Evolutionary conservation across 352 stramenopile species (phyloP).

Genomic region (Globisporangium perplexum): DNA sequence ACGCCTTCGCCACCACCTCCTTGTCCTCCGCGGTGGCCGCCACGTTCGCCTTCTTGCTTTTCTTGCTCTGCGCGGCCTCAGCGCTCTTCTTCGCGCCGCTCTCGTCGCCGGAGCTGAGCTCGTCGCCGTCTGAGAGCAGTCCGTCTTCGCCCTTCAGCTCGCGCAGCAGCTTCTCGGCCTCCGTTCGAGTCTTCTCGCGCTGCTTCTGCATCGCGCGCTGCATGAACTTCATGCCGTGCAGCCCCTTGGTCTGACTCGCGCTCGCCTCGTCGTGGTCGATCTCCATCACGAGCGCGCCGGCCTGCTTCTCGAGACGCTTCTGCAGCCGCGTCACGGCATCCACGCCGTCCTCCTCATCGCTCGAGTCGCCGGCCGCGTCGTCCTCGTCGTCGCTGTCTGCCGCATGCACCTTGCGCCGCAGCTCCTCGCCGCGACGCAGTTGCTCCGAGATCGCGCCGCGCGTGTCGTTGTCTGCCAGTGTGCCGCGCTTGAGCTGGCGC

Average conservation of each 20-base stretch:
- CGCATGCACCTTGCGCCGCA: constrained; percentile 91
- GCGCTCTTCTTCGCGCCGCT: constrained; percentile 14
- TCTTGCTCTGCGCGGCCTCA: constrained; percentile 18
- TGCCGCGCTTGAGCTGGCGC: constrained; percentile 90
- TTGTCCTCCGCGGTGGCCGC: constrained; percentile 47
- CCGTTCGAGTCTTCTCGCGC: constrained; percentile 85
- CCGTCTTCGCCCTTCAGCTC: constrained; percentile 89
- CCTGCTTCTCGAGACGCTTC: constrained; percentile 65
- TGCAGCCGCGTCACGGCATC: constrained; percentile 58
- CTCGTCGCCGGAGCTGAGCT: constrained; percentile 42
- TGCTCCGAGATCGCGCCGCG: constrained; percentile 86
- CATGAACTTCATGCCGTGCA: constrained; percentile 98
- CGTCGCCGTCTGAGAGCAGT: constrained; percentile 55
- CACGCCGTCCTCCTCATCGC: constrained; percentile 27
- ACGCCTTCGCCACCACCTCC: constrained; percentile 38
- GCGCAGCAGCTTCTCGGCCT: constrained; percentile 90
- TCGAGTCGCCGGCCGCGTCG: constrained; percentile 37
- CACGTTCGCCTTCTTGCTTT: constrained; percentile 25
- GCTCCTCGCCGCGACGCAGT: constrained; percentile 87
- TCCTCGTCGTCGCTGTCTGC: constrained; percentile 61
- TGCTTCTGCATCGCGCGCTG: constrained; percentile 95
- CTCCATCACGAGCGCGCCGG: constrained; percentile 63
- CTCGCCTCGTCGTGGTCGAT: constrained; percentile 54
- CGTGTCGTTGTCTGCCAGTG: constrained; percentile 90
- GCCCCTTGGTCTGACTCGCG: constrained; percentile 57